A percentile compares a stretch with the other conserved stretches of the same genome.
Conservation (phyloP, 768 basidiomycete species). For the Pleurotus cornucopiae region DNA sequence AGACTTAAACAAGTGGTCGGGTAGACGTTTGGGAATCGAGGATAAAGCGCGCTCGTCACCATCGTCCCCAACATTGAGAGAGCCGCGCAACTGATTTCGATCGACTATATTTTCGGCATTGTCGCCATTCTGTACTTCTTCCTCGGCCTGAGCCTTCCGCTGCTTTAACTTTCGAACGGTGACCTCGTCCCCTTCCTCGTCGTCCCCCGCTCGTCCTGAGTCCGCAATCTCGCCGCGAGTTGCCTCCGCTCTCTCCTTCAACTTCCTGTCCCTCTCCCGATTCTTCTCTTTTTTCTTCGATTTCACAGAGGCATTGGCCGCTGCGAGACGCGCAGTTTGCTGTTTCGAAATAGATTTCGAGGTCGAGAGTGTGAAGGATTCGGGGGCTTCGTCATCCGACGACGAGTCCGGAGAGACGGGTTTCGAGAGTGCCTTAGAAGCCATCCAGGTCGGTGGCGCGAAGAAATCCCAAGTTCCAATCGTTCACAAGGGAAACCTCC, state of each 20-base stretch:
- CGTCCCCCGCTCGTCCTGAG: conserved; percentile 21
- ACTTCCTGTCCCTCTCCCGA: conserved; percentile 39
- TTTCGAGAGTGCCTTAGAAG: no score
- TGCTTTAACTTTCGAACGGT: conserved; percentile 18
- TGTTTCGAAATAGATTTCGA: conserved; percentile 39
- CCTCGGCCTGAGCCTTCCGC: conserved; percentile 13
- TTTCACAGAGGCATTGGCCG: conserved; percentile 32
- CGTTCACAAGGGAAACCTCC: no score
- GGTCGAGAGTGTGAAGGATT: conserved; percentile 40
- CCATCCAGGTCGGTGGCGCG: no score
- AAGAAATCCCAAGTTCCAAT: no score
- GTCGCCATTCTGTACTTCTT: conserved; percentile 18
- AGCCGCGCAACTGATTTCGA: conserved; percentile 8
- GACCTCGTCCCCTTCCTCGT: conserved; percentile 19
- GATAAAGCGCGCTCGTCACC: conserved; percentile 19
- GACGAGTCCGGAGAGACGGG: conserved; percentile 9
- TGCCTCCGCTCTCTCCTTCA: conserved; percentile 43
- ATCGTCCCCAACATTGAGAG: conserved; percentile 18
- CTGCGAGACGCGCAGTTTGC: conserved; percentile 29
- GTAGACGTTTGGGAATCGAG: conserved; percentile 42
- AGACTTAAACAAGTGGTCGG: conserved; percentile 59
- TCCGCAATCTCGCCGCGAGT: conserved; percentile 18
- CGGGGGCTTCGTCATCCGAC: conserved; percentile 43
- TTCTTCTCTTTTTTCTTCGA: conserved; percentile 41
- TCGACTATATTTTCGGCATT: conserved; percentile 16